Base-by-base conservation (phyloP, 2,329 filamentous ascomycete species). In the Penicillium fuscoglaucum region DNA sequence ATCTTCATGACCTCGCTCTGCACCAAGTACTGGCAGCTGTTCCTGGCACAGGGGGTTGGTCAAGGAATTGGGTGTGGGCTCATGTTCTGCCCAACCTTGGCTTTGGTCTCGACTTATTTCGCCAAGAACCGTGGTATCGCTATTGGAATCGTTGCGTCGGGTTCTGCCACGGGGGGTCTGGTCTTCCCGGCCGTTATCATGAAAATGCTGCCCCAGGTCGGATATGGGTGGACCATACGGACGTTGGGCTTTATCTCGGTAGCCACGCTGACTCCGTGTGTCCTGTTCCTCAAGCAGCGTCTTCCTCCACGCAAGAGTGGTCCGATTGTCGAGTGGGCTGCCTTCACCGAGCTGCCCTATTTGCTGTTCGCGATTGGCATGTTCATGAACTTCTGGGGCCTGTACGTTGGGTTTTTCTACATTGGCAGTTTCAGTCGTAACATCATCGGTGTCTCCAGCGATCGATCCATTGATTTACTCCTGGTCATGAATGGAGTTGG, bases 401-500 rank as follows among this genome's bases (percentile, higher is more conserved):
- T 84, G n/a, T 84, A 84, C 63, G 76, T 84, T 62, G 81, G 78
- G 3, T 84, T 79, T 64, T 84, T 83, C 61, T 78, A 79, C 61
- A 70, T 80, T 29, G 74, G 74, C 29, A 76, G 71, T 49, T 80
- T 78, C 64, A 73, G 70, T 44, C 73, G 72, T 33, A 65, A 73
- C 26, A 63, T 75, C 45, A 71, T 81, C 41, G 74, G 74, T 2
- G 67, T 80, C 2, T 72, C 75, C 0, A 74, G 79, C 53, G 67
- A 72, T 1, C 74, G 76, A 52, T 80, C 85, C 5, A 80, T 89
- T 50, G 82, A 87, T 65, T 71, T 90, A 8, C 75, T 90, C 13
- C 78, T 90, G 28, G 76, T 90, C 4, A 77, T 89, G 67, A 91
- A 90, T 72, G 86, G 83, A 21, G 78, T 86, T 12, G 85, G 87